Conservation (phyloP, 2,329 filamentous ascomycete species). For the Cladorrhinum sp. region DNA sequence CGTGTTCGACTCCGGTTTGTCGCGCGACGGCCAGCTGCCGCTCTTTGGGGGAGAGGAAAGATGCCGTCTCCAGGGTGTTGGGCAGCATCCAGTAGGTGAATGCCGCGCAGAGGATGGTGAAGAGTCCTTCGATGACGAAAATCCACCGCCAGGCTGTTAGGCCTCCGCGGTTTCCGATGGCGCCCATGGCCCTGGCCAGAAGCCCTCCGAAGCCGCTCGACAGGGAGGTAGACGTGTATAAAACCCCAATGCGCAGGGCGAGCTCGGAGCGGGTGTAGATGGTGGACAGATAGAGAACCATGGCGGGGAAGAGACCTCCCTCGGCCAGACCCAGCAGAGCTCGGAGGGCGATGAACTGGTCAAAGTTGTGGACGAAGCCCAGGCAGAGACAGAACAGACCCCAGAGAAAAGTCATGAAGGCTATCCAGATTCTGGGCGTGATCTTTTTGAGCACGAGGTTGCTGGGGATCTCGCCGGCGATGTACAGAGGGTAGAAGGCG, state of each 20-base stretch:
- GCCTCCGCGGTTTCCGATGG: slow-evolving; percentile 37
- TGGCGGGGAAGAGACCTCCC: slow-evolving; percentile 38
- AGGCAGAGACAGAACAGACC: slow-evolving; percentile 46
- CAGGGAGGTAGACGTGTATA: slow-evolving; percentile 19
- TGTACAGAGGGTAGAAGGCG: slow-evolving; percentile 64
- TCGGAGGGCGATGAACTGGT: slow-evolving; percentile 39
- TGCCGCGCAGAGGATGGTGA: slow-evolving; percentile 51
- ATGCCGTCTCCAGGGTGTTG: slow-evolving; percentile 54
- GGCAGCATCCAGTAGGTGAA: slow-evolving; percentile 59
- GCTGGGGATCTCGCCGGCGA: slow-evolving; percentile 55
- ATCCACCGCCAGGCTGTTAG: slow-evolving; percentile 70
- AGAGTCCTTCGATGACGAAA: slow-evolving; percentile 49
- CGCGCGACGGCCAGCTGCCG: slow-evolving; percentile 49
- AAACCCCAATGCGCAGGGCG: background rate
- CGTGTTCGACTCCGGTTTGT: slow-evolving; percentile 43
- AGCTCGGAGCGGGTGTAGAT: slow-evolving; percentile 43
- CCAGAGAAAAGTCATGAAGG: slow-evolving; percentile 42
- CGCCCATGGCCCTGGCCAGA: slow-evolving; percentile 13
- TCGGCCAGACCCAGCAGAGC: slow-evolving; percentile 42
- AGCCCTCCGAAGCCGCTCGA: slow-evolving; percentile 22
- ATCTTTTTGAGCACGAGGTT: slow-evolving; percentile 41
- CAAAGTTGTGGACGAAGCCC: slow-evolving; percentile 42
- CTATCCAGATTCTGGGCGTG: slow-evolving; percentile 37
- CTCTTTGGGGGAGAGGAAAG: slow-evolving; percentile 44
- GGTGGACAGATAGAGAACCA: slow-evolving; percentile 45